phyloP scores from a whole-genome alignment of 164 flowering plant genomes.

The Litsea cubeba region DNA sequence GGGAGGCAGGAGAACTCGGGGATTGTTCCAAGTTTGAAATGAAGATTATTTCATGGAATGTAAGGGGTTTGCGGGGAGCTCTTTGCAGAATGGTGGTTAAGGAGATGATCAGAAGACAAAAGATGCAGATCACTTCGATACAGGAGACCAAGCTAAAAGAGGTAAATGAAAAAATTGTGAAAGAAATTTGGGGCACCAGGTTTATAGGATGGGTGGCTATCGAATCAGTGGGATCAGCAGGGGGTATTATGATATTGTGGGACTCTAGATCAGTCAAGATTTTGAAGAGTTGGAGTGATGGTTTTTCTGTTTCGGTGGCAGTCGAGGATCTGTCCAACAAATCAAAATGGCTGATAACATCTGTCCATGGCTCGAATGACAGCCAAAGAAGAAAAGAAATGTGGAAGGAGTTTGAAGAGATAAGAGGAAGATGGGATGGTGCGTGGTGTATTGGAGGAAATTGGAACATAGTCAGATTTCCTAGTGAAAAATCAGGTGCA shows the following conservation, averaged over 20 bases:
- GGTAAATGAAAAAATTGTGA: too few relatives aligned
- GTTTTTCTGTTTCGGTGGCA: background rate
- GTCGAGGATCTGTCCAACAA: background rate
- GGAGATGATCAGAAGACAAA: too few relatives aligned
- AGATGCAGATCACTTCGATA: too few relatives aligned
- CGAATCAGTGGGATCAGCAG: background rate
- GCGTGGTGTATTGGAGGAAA: background rate
- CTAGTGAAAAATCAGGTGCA: background rate
- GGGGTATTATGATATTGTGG: background rate
- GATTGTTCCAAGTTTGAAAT: background rate
- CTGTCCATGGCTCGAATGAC: background rate
- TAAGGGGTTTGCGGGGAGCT: background rate
- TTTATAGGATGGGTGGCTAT: background rate
- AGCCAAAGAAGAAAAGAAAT: background rate
- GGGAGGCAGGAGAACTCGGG: too few relatives aligned
- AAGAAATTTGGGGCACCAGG: too few relatives aligned
- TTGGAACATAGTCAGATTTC: background rate
- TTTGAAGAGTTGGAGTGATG: background rate
- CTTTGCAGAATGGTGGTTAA: background rate
- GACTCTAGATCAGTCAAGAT: background rate
- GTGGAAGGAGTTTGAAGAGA: background rate
- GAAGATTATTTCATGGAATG: background rate
- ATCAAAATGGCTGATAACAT: background rate
- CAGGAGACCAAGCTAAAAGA: too few relatives aligned
- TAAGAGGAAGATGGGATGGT: background rate